These are phyloP conservation scores for Limnanthes douglasii DNA, from an alignment of 345 rosid species.

Conservation along the genomic window DNA sequence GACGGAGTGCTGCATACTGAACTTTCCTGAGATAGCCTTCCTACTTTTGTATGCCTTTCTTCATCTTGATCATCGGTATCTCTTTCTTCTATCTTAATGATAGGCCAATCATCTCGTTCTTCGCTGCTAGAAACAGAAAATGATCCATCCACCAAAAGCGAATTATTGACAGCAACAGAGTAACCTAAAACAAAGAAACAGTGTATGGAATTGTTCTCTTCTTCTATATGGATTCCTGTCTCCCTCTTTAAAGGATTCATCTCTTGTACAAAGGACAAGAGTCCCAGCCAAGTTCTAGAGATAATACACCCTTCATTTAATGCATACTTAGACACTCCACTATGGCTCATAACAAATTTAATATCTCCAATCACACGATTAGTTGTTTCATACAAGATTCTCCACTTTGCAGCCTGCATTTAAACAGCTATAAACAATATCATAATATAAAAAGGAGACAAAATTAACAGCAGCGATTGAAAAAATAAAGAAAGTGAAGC, in stretches of 20 bases:
- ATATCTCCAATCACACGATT: conserved; percentile 69
- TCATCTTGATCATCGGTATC: conserved; percentile 37
- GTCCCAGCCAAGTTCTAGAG: conserved; percentile 61
- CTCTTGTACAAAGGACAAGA: conserved; percentile 76
- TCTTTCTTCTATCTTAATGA: conserved; percentile 15
- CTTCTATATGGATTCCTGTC: conserved; percentile 57
- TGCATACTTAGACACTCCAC: conserved; percentile 45
- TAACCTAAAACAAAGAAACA: conserved; percentile 46
- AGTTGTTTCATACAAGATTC: conserved; percentile 36
- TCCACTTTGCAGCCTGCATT: conserved; percentile 61
- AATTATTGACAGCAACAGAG: conserved; percentile 48
- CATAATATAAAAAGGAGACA: not conserved
- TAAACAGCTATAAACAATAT: conserved; percentile 7
- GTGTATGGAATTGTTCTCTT: conserved; percentile 46
- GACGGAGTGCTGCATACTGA: conserved; percentile 34
- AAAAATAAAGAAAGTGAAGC: not conserved
- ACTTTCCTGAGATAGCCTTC: conserved; percentile 59
- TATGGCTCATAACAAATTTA: conserved; percentile 76
- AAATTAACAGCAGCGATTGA: not conserved
- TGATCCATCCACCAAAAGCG: conserved; percentile 65
- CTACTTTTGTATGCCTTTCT: conserved; percentile 71
- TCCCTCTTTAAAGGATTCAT: conserved; percentile 80
- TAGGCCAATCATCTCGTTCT: conserved; percentile 20
- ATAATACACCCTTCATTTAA: conserved; percentile 42
- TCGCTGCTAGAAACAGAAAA: conserved; percentile 34